Conservation (phyloP, 2,329 filamentous ascomycete genomes). For the Apiospora pterosperma region DNA sequence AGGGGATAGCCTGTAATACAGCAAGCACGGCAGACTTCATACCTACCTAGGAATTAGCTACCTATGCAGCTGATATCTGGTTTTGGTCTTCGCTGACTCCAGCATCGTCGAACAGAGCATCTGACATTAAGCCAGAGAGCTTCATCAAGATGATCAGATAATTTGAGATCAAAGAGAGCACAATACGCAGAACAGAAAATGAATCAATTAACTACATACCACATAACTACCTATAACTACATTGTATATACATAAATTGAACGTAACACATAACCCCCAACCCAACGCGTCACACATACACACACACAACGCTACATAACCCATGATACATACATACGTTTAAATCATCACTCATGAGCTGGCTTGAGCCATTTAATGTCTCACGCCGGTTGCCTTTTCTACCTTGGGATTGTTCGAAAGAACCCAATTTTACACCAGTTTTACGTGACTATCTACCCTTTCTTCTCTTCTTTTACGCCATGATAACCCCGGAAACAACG, state of each 20-base stretch:
- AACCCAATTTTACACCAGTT: constrained; percentile 14
- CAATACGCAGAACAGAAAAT: not conserved
- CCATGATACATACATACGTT: constrained; percentile 13
- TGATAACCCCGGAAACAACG: constrained; percentile 8
- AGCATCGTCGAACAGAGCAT: too few species aligned
- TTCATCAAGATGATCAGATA: too few species aligned
- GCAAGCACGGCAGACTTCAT: too few species aligned
- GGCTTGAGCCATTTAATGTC: constrained; percentile 25
- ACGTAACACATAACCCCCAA: constrained; percentile 14
- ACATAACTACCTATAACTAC: constrained; percentile 13
- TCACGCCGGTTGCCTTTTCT: constrained; percentile 27
- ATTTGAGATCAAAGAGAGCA: not conserved
- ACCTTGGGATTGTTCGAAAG: constrained; percentile 19
- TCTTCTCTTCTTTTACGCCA: constrained; percentile 3
- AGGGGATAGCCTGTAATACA: too few species aligned
- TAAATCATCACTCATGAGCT: constrained; percentile 30
- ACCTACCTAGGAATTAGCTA: too few species aligned
- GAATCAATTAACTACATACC: constrained; percentile 12
- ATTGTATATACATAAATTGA: constrained; percentile 14
- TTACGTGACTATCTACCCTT: constrained; percentile 16
- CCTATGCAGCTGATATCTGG: too few species aligned
- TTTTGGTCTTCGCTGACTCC: too few species aligned
- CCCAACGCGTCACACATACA: constrained; percentile 13
- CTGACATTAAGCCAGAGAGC: too few species aligned
- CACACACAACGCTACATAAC: not conserved